These are phyloP conservation scores for Neurospora sublineolata DNA, from an alignment of 495 filamentous ascomycete species.

Conservation along the genomic window DNA sequence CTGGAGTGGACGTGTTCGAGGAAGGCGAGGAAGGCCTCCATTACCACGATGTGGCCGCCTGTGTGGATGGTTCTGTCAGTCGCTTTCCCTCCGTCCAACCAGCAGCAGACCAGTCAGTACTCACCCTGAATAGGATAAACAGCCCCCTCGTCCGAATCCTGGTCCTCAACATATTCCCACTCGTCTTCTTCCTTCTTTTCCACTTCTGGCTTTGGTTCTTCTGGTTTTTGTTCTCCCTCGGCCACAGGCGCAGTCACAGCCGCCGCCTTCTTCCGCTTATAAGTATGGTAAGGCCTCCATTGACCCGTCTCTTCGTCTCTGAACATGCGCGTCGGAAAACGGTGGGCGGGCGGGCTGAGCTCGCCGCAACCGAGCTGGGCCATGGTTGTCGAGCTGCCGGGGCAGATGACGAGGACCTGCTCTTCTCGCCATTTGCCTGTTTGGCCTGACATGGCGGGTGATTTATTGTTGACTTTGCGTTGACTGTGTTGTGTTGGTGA, in stretches of 20 bases:
- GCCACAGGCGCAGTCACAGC: conserved; percentile 13
- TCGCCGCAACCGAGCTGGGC: conserved; percentile 89
- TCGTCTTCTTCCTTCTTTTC: conserved; percentile 23
- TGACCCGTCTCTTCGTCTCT: conserved; percentile 64
- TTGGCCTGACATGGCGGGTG: conserved; percentile 31
- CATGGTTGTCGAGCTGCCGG: conserved; percentile 85
- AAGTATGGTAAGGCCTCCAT: conserved; percentile 75
- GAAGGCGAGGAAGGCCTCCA: conserved; percentile 84
- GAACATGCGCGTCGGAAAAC: conserved; percentile 90
- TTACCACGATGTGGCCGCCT: conserved; percentile 75
- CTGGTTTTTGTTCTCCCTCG: neutral
- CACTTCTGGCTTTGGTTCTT: conserved; percentile 5
- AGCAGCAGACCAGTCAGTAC: conserved; percentile 1
- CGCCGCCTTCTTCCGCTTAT: conserved; percentile 50
- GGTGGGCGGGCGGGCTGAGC: conserved; percentile 73
- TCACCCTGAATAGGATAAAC: conserved; percentile 65
- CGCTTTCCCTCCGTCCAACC: neutral
- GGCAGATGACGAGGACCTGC: conserved; percentile 65
- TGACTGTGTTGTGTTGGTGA: neutral
- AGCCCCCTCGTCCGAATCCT: conserved; percentile 75
- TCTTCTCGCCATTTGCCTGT: conserved; percentile 44
- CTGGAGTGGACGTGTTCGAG: conserved; percentile 77
- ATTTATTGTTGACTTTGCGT: neutral
- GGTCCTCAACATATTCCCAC: conserved; percentile 71
- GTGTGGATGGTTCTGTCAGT: neutral